Evolutionary conservation across 805 yeast species (phyloP).

Genomic region (Jamesozyma piceae): DNA sequence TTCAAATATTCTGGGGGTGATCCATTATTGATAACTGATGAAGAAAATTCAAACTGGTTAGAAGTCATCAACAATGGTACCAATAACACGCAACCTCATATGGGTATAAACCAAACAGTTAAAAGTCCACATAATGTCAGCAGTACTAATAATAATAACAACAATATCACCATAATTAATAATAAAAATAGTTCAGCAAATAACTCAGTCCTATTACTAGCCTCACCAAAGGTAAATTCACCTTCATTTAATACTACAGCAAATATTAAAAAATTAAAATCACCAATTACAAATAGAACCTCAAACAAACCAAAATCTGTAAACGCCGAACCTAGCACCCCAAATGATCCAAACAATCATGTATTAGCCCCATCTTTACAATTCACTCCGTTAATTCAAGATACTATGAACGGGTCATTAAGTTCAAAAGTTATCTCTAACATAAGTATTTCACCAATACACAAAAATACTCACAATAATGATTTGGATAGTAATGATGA

Average conservation of each 20-base stretch:
- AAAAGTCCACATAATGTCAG: not conserved
- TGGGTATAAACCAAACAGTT: not conserved
- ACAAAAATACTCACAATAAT: constrained; percentile 5
- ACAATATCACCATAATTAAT: not conserved
- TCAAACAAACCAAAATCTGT: not conserved
- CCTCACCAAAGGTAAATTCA: constrained; percentile 3
- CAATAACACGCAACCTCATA: not conserved
- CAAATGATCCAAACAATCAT: constrained; percentile 1
- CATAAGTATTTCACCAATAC: constrained; percentile 6
- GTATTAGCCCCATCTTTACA: constrained; percentile 9
- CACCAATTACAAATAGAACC: constrained; percentile 9
- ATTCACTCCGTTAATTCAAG: constrained; percentile 28
- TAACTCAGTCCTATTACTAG: not conserved
- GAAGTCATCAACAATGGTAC: constrained; percentile 8
- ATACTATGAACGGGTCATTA: constrained; percentile 27
- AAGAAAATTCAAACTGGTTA: constrained; percentile 17
- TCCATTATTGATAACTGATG: constrained; percentile 26
- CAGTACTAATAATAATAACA: not conserved
- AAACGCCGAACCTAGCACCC: constrained; percentile 5
- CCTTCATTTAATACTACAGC: constrained; percentile 15
- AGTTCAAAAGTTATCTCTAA: constrained; percentile 13
- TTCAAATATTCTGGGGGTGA: constrained; percentile 27
- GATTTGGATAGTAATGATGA: constrained; percentile 2
- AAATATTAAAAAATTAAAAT: constrained; percentile 9
- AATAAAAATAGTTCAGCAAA: not conserved